Conservation (phyloP, 306 rosid genomes). For the Mimosa bimucronata region DNA sequence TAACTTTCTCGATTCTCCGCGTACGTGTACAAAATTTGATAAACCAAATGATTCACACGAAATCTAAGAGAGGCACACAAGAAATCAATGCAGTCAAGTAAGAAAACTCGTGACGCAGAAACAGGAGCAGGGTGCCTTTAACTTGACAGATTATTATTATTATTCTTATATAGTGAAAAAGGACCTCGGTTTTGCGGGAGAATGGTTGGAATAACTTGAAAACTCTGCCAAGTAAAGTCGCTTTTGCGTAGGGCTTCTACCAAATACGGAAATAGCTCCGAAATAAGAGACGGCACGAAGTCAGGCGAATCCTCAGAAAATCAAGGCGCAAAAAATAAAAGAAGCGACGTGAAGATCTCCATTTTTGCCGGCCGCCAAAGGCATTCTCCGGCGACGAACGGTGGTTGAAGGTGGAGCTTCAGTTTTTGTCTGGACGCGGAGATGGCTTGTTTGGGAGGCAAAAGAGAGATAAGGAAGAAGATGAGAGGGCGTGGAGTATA, state of each 20-base stretch:
- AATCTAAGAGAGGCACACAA: not conserved
- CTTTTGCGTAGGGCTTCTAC: conserved; percentile 67
- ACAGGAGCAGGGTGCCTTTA: conserved; percentile 19
- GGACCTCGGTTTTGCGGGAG: conserved; percentile 36
- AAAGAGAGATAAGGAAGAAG: conserved; percentile 36
- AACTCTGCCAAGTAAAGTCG: conserved; percentile 71
- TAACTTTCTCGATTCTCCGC: conserved; percentile 27
- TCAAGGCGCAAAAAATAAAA: not conserved
- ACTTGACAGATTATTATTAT: conserved; percentile 20
- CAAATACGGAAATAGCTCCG: conserved; percentile 28
- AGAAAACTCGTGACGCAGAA: conserved; percentile 39
- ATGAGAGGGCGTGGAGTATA: conserved; percentile 8
- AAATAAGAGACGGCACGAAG: conserved; percentile 41
- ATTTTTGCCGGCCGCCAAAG: conserved; percentile 35
- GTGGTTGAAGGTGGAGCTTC: not conserved
- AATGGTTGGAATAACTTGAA: conserved; percentile 74
- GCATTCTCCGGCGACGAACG: conserved; percentile 22
- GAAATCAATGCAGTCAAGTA: conserved; percentile 28
- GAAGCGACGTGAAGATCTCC: conserved; percentile 26
- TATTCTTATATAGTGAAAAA: conserved; percentile 35
- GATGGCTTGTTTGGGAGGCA: conserved; percentile 33
- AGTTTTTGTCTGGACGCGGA: conserved; percentile 6
- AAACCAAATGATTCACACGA: conserved; percentile 27
- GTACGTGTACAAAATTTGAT: conserved; percentile 42
- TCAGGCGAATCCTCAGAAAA: conserved; percentile 27